Conservation (phyloP, 1,284 basidiomycete genomes). For the Microbotryum violaceum region DNA sequence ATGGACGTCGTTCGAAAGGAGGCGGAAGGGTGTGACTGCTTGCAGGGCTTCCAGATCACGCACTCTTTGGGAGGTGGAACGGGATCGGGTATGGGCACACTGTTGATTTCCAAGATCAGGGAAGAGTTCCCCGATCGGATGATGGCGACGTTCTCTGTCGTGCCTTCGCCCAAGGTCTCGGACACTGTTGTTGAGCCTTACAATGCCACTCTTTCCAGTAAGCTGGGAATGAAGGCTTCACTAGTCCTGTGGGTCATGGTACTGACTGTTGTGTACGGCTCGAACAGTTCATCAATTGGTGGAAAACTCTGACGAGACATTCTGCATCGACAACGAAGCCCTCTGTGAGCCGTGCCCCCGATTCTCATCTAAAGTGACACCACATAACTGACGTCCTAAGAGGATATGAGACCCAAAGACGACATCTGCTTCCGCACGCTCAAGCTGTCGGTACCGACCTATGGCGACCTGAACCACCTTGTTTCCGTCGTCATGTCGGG, state of each 20-base stretch:
- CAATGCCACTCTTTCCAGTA: conserved; percentile 55
- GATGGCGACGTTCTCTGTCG: conserved; percentile 57
- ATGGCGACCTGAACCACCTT: conserved; percentile 94
- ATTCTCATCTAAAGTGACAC: conserved; percentile 6
- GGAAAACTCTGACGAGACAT: conserved; percentile 56
- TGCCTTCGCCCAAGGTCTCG: conserved; percentile 53
- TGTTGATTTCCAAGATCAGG: conserved; percentile 56
- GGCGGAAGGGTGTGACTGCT: conserved; percentile 52
- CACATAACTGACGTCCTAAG: conserved; percentile 12
- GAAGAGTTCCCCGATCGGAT: conserved; percentile 55
- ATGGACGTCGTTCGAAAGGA: conserved; percentile 58
- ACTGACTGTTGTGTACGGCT: conserved; percentile 14
- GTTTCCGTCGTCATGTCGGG: conserved; percentile 98
- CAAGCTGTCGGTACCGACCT: conserved; percentile 86
- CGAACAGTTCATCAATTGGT: conserved; percentile 40
- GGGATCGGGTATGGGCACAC: conserved; percentile 56
- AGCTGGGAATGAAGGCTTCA: conserved; percentile 40
- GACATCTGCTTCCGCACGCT: conserved; percentile 97
- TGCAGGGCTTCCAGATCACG: conserved; percentile 55
- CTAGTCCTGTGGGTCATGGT: neutral
- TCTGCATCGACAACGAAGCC: conserved; percentile 86
- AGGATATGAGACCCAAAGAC: conserved; percentile 41
- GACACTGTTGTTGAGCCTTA: conserved; percentile 52
- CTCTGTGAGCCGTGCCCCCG: conserved; percentile 47
- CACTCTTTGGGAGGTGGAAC: conserved; percentile 58